Base-by-base conservation (phyloP, 768 basidiomycete species). In the Tulasnella sp. region DNA sequence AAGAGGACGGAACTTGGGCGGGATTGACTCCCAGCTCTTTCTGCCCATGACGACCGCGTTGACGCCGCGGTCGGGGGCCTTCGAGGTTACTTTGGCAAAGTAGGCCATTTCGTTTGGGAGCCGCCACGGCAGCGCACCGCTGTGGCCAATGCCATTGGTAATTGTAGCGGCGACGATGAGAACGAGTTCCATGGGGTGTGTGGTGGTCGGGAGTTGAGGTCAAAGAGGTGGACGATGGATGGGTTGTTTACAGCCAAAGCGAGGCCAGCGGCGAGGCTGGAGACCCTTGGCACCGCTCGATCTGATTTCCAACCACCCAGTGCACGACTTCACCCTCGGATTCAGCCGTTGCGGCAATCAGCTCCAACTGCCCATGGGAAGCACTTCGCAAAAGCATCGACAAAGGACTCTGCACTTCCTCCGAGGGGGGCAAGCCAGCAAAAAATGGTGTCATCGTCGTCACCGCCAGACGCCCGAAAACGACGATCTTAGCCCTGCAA, bases 11-110 rank as follows among this genome's bases (percentile, higher is more conserved):
- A 93, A 94, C 85, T 92, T 94, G 28, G 84, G 82, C 11, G 98
- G 97, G 78, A 99, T 98, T 85, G 95, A 95, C 87, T 98, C 96
- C 98, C 98, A 99, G 20, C 96, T 97, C 84, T 94, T 96, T 79
- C 97, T 90, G 18, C 98, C 98, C 97, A 99, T 98, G 79, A 98
- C 87, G 28, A 98, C 93, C 0, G 90, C 91, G 86, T 98, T 99
- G 80, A 85, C 87, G 72, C 84, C 85, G 8, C 88, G 89, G 50
- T 88, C 86, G 8, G 92, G 90, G 44, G 91, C 90, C 54, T 85
- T 87, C 8, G 90, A 90, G 44, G 94, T 94, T 85, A 93, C 92
- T 77, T 90, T 89, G n/a, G 93, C 92, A 85, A 99, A 99, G 86
- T 97, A 98, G 76, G 93, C 92, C 90, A 98, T 92, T 85, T 99